Base-by-base conservation (phyloP, 2,329 filamentous ascomycete genomes). In the Colletotrichum cordylinicola region DNA sequence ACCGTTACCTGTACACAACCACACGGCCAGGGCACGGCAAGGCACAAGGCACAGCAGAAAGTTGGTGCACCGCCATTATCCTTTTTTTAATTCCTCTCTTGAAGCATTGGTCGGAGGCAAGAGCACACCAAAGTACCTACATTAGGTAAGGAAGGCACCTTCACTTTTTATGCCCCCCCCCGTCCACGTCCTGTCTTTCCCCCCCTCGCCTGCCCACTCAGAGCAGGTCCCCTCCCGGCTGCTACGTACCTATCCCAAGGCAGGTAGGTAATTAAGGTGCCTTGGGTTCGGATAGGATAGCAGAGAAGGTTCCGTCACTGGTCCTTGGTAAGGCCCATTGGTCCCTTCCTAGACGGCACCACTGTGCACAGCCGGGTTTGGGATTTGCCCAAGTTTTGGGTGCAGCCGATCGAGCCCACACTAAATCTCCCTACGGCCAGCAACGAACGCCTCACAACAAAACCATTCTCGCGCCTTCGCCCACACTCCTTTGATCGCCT, bases 381-480 rank as follows among this genome's bases (percentile, higher is more conserved):
- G 74, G 58, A 62, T 71, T 69, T 29, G 61, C 74, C 52, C 67
- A 56, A 58, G 60, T 56, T 75, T 75, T 76, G 72, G 74, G 60
- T 75, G 74, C 52, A 74, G 72, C 74, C 66, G 71, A 71, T 75
- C 72, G 61, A 76, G 74, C 71, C 74, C 74, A 74, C 74, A 76
- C 74, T 75, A 76, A 76, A 76, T 76, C 74, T 76, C 71, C 74
- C 74, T 71, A 76, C 74, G 70, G 72, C 71, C 74, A 74, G 71
- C 74, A 71, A 55, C 66, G 52, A 76, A 70, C 70, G 74, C 74
- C 65, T 74, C 74, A 64, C 55, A 67, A 67, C 69, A 67, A 58
- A 76, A 74, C 52, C 74, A 74, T 52, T 52, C 39, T 61, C 52
- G 60, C 71, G 61, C 66, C 71, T 71, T 75, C 66, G 60, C 74